Base-by-base conservation (phyloP, 768 basidiomycete genomes). In the Russula sp. region DNA sequence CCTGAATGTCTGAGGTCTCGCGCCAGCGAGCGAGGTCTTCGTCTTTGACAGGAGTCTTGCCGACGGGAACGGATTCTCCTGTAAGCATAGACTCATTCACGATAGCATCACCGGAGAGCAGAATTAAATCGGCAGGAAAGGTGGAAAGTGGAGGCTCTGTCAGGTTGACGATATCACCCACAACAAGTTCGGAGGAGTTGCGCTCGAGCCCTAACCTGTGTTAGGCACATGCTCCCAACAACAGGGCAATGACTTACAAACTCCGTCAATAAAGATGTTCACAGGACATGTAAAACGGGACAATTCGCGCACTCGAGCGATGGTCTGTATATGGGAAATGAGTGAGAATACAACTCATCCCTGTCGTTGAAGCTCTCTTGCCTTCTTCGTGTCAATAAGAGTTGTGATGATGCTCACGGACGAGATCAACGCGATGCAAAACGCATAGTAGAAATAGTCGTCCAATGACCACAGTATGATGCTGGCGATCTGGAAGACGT, bases 11-110 rank as follows among this genome's bases (percentile, higher is more conserved):
- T 69, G 85, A 84, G 64, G 79, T 79, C 44, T 87, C 84, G 69
- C 76, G 82, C 92, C 90, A 94, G 67, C 77, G 81, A 49, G 76
- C 73, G 48, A 98, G 79, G 58, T 87, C 88, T 30, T 87, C 87
- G 68, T 93, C 89, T 71, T 87, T 93, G 63, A 88, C 82, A 0
- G 95, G 89, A 22, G 83, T 76, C 73, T 99, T 99, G 73, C 91
- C 91, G 57, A 99, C 93, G 2, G 97, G 97, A 0, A 99, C 92
- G 67, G 94, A 97, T 76, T 99, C 97, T 14, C 97, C 97, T 0
- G 97, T 98, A 26, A 99, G 84, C 97, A 99, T 98, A 67, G 94
- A 96, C 77, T 99, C 97, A 73, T 98, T 98, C 57, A 98, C 89
- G 63, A 99, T 96, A 1, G 94, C 94, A 74, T 99, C 97, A 1